These are phyloP conservation scores for Orbilia javanica DNA, from an alignment of 2,329 filamentous ascomycete genomes.

Conservation along the genomic window DNA sequence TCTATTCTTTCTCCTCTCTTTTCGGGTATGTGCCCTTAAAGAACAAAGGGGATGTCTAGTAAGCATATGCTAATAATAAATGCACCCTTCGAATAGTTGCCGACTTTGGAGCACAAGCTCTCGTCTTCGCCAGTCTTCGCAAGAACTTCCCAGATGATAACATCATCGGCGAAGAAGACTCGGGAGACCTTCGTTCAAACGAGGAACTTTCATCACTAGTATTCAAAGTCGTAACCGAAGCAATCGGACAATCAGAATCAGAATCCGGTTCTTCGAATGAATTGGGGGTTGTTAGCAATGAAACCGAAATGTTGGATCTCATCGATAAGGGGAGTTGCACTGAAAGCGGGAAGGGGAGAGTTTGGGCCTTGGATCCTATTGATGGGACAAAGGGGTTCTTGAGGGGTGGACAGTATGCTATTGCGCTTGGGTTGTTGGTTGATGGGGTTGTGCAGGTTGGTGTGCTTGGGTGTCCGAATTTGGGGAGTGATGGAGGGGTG, in stretches of 20 bases:
- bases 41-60: background rate
- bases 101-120: slow-evolving; percentile 95
- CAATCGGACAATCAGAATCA: slow-evolving; percentile 4
- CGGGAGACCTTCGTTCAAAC: slow-evolving; percentile 80
- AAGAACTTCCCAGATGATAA: slow-evolving; percentile 90
- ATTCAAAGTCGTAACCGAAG: slow-evolving; percentile 70
- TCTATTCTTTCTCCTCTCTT: background rate
- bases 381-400: slow-evolving; percentile 98
- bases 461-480: slow-evolving; percentile 93
- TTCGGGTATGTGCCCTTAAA: background rate
- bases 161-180: slow-evolving; percentile 96
- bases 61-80: background rate
- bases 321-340: slow-evolving; percentile 78
- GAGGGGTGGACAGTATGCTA: slow-evolving; percentile 94
- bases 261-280: slow-evolving; percentile 24
- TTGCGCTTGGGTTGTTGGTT: slow-evolving; percentile 90
- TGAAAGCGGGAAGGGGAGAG: slow-evolving; percentile 79
- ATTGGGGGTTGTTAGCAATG: slow-evolving; percentile 74
- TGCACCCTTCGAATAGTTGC: slow-evolving; percentile 70
- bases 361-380: slow-evolving; percentile 98
- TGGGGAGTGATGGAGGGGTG: slow-evolving; percentile 83
- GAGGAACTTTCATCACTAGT: slow-evolving; percentile 78
- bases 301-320: slow-evolving; percentile 76
- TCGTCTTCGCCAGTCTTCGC: slow-evolving; percentile 91
- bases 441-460: slow-evolving; percentile 95